These are phyloP conservation scores for Aspergillus arachidicola DNA, from an alignment of 2,329 filamentous ascomycete species.

Conservation along the genomic window DNA sequence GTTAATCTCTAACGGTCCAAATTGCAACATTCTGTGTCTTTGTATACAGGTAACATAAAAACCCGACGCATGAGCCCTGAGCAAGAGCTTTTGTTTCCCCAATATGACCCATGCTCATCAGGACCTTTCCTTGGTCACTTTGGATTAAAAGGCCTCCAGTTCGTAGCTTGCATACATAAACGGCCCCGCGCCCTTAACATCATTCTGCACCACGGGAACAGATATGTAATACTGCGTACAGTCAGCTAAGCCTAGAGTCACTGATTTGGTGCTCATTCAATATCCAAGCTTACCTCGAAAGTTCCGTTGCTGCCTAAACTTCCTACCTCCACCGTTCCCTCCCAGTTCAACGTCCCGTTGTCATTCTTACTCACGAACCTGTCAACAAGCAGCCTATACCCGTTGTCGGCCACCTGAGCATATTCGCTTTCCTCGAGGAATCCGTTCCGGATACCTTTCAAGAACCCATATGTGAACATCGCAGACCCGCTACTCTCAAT, in stretches of 20 bases:
- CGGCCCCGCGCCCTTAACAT: conserved; percentile 18
- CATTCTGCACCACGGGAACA: conserved; percentile 17
- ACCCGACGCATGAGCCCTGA: accelerated
- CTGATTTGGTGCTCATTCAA: neutral
- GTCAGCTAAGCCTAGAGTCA: neutral
- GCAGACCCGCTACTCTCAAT: conserved; percentile 21
- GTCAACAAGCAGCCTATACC: conserved; percentile 3
- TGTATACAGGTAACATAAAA: neutral
- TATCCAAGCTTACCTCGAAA: conserved; percentile 14
- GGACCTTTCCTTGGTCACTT: neutral
- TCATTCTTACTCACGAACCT: conserved; percentile 12
- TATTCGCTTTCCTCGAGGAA: conserved; percentile 11
- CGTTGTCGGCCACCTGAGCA: conserved; percentile 4
- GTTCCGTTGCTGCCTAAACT: conserved; percentile 18
- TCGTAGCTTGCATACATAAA: conserved; percentile 23
- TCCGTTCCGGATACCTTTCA: conserved; percentile 16
- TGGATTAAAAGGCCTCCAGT: conserved; percentile 12
- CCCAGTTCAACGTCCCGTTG: conserved; percentile 19
- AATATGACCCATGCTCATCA: neutral
- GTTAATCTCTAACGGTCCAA: too few species aligned
- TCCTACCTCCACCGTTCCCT: conserved; percentile 19
- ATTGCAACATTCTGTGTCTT: too few species aligned
- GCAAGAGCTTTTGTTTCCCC: accelerated
- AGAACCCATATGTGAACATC: conserved; percentile 20
- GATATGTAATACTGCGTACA: conserved; percentile 18